Base-by-base conservation (phyloP, 1,284 basidiomycete species). In the Sanghuangporus weigelae region DNA sequence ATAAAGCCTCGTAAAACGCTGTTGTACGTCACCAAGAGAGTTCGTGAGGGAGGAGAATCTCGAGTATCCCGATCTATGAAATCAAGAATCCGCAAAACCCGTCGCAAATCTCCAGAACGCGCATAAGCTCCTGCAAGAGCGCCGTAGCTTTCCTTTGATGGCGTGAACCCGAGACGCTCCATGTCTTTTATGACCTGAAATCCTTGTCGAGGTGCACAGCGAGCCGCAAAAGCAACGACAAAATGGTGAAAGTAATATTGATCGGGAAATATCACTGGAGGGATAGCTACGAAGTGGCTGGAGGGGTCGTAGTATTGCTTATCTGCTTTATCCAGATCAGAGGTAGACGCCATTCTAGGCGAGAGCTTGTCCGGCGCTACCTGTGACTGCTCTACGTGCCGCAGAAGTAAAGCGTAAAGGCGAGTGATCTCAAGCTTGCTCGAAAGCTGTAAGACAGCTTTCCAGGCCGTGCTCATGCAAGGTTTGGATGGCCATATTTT, bases 81-180 rank as follows among this genome's bases (percentile, higher is more conserved):
- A 7, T 60, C 42, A 19, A 65, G 23, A 36, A 62, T 48, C 5
- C 46, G 40, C 39, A 46, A 31, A 19, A 55, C 57, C 2, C 60
- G 55, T 35, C 48, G 21, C 7, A 63, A 14, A 35, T 66, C 65
- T n/a, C 65, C 65, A n/a, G 65, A 63, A 23, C 65, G 65, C 10
- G 65, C 65, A 35, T 60, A 63, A 23, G 62, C 65, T 7, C 61
- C 65, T 1, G 65, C 62, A 7, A 63, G 14, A 4, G 57, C 57
- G 11, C 53, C 54, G 57, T 62, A 66, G 16, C 39, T 56, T n/a
- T 63, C 65, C 53, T 42, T 38, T 7, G 53, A 16, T 31, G 57
- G 62, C 11, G 31, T 42, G 1, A 66, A 12, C 10, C 48, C 58
- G 3, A 61, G 55, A 12, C 44, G 63, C 39, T 62, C 42, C 57